phyloP scores from a whole-genome alignment of 495 filamentous ascomycete genomes.

The Podospora sp. region DNA sequence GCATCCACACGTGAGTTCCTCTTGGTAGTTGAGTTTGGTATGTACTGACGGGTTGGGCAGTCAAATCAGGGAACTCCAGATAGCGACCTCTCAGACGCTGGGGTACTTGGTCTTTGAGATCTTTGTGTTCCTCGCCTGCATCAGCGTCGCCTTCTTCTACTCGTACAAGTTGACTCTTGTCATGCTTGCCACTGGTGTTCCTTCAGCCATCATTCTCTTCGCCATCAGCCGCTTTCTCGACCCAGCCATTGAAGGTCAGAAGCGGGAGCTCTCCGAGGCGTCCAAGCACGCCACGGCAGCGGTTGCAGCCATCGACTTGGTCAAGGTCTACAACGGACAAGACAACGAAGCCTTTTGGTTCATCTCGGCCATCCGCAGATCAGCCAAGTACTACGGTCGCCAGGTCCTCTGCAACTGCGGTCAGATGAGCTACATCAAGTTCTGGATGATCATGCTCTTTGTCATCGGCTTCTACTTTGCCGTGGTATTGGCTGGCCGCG shows the following conservation, averaged over 20 bases:
- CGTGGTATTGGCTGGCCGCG: constrained; percentile 59
- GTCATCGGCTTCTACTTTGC: constrained; percentile 94
- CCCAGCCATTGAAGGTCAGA: constrained; percentile 68
- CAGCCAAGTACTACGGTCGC: constrained; percentile 64
- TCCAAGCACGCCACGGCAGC: constrained; percentile 73
- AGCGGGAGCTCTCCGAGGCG: constrained; percentile 65
- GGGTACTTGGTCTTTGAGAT: constrained; percentile 67
- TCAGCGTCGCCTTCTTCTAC: constrained; percentile 71
- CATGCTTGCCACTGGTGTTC: constrained; percentile 73
- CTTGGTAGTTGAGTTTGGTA: neutral
- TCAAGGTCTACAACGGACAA: constrained; percentile 85
- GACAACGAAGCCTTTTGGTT: constrained; percentile 70
- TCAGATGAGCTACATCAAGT: constrained; percentile 71
- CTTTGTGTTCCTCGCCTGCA: constrained; percentile 61
- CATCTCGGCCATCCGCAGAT: constrained; percentile 54
- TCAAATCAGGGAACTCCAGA: constrained; percentile 80
- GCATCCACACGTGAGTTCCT: constrained; percentile 70
- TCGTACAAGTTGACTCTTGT: constrained; percentile 86
- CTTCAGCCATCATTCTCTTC: constrained; percentile 62
- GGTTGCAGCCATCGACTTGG: constrained; percentile 74
- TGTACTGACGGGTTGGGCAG: constrained; percentile 43
- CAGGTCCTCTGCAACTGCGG: constrained; percentile 69
- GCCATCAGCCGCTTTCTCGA: constrained; percentile 64
- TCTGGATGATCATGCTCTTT: constrained; percentile 79
- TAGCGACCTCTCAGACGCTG: constrained; percentile 75